Conservation (phyloP, 129 eudicot species). For the Tagetes patula region DNA sequence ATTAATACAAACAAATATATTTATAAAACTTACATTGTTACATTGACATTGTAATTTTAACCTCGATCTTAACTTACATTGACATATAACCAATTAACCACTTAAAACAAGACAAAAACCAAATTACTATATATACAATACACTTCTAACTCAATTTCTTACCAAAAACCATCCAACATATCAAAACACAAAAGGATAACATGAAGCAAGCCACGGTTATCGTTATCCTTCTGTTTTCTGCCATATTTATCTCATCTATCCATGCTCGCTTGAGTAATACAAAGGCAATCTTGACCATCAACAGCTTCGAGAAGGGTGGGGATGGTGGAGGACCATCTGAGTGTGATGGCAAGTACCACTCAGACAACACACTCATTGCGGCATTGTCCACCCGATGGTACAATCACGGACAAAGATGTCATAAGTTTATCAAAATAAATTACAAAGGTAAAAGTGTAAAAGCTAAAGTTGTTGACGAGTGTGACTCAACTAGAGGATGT, state of each 20-base stretch:
- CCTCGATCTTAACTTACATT: background rate
- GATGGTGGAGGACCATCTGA: background rate
- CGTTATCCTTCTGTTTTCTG: conserved; percentile 1
- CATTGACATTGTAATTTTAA: conserved; percentile 20
- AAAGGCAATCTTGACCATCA: background rate
- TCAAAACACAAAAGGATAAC: background rate
- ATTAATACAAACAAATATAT: background rate
- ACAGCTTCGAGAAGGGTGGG: conserved; percentile 4
- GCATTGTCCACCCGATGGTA: conserved; percentile 52
- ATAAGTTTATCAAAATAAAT: conserved; percentile 29
- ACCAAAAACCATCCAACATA: background rate
- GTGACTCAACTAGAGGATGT: conserved; percentile 48
- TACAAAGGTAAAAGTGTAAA: conserved; percentile 39
- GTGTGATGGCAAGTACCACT: background rate
- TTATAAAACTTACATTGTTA: conserved; percentile 9
- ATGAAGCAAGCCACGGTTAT: conserved; percentile 19
- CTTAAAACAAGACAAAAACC: conserved; percentile 17
- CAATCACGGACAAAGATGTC: conserved; percentile 35
- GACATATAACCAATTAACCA: background rate
- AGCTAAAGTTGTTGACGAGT: conserved; percentile 64
- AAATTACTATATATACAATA: conserved; percentile 1
- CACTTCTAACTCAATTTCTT: background rate
- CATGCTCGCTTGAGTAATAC: background rate
- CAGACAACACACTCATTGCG: conserved; percentile 30
- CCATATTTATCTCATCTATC: background rate